Evolutionary conservation across 1,139 yeast genomes (phyloP), one percentile per base, ranked within the genome.

Genomic region (Candida glucosophila): DNA sequence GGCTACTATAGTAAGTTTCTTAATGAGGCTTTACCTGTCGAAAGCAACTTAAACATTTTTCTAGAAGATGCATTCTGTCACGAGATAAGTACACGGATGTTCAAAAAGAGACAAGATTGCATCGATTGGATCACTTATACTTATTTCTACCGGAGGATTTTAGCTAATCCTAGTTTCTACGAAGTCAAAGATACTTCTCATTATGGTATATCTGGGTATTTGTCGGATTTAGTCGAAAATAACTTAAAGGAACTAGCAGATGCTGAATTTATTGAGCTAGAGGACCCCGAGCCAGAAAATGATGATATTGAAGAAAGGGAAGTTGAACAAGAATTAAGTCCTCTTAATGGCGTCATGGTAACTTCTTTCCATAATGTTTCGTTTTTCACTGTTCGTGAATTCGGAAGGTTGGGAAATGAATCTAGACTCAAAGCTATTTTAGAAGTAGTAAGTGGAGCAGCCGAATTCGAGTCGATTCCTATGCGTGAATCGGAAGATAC

Each of bases 61-160:
- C 41, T 86, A 11, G 77, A 72, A 32, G 95, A 88, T 43, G 65
- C 71, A 1, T 64, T 90, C 24, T 52, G 81, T 22, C 69, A 73
- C 21, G 97, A 86, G 38, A 75, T 86, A 10, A 70, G 80, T 26
- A 70, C 75, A 9, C 63, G 72, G 2, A 60, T 76, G n/a, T 67
- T 90, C 31, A 67, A 62, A 26, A 62, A 72, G 5, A 73, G 82
- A 42, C 96, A 88, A 41, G 93, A 82, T 36, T 82, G 94, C 37
- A 71, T 92, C 32, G 96, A 88, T 42, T 83, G 95, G 92, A 46
- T 92, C 21, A 81, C 96, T 0, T 82, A 72, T 49, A 71, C 95
- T 0, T 81, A 76, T 40, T 82, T 86, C 43, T 92, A 83, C 52
- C 63, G 93, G 35, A 59, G 97, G 27, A 49, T 90, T 14, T 78